phyloP scores from a whole-genome alignment of 1,139 yeast genomes.

The Taphrina communis region DNA sequence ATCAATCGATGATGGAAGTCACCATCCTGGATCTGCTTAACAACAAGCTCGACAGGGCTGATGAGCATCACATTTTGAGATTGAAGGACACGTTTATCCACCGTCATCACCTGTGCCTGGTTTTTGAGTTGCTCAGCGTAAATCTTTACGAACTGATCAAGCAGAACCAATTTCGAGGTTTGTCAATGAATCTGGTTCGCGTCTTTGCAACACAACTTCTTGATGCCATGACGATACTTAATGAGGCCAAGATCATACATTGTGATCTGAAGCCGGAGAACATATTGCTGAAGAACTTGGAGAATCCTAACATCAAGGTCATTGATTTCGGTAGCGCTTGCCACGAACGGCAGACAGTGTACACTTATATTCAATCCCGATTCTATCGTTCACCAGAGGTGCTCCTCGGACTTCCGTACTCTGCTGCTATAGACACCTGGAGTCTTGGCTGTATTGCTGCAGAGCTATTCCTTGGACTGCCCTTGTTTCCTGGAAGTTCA shows the following conservation, averaged over 20 bases:
- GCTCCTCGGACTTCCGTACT: conserved; percentile 79
- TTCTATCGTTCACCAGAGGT: conserved; percentile 97
- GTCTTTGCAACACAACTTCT: conserved; percentile 78
- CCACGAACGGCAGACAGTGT: conserved; percentile 84
- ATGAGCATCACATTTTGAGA: conserved; percentile 75
- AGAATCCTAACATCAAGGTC: conserved; percentile 85
- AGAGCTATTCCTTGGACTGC: conserved; percentile 88
- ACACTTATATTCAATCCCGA: conserved; percentile 93
- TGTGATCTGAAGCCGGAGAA: conserved; percentile 98
- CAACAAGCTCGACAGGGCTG: conserved; percentile 68
- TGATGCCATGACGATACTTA: conserved; percentile 78
- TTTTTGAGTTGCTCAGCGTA: conserved; percentile 85
- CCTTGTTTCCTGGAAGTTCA: conserved; percentile 92
- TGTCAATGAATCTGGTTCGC: conserved; percentile 78
- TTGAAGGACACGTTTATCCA: conserved; percentile 89
- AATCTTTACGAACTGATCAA: conserved; percentile 88
- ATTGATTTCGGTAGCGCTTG: conserved; percentile 98
- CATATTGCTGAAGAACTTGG: conserved; percentile 73
- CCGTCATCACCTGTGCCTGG: conserved; percentile 88
- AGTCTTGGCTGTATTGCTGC: conserved; percentile 96
- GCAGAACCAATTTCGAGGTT: conserved; percentile 92
- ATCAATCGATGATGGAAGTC: conserved; percentile 91
- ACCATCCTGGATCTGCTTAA: conserved; percentile 79
- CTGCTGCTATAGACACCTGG: conserved; percentile 98
- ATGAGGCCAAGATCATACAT: conserved; percentile 84